Percentiles rank a stretch among this genome's conserved stretches.
Conservation (phyloP, 805 yeast species). For the Ogataea wickerhamii region DNA sequence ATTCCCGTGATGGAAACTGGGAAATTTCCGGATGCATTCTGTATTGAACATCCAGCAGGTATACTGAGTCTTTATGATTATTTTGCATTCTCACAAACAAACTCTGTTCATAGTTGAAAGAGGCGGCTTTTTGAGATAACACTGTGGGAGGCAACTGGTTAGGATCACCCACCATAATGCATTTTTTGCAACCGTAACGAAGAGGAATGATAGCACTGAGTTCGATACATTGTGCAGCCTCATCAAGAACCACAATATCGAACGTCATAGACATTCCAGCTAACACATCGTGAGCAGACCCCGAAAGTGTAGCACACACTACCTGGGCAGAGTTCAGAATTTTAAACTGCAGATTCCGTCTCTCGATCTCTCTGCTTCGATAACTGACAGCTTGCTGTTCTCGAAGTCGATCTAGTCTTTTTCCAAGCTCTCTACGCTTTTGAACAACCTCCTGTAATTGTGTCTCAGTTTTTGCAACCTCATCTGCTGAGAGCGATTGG, state of each 20-base stretch:
- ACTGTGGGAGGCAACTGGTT: constrained; percentile 98
- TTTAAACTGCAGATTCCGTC: constrained; percentile 69
- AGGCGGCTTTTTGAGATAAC: constrained; percentile 80
- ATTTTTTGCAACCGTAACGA: constrained; percentile 82
- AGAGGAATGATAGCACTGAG: constrained; percentile 87
- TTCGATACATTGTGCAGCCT: constrained; percentile 97
- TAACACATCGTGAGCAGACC: constrained; percentile 87
- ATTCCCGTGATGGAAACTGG: constrained; percentile 77
- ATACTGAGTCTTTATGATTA: constrained; percentile 54
- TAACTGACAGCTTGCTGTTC: constrained; percentile 65
- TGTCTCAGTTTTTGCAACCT: constrained; percentile 45
- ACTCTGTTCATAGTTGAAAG: constrained; percentile 80
- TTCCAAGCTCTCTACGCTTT: constrained; percentile 65
- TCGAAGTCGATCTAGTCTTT: constrained; percentile 71
- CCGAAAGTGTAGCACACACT: constrained; percentile 88
- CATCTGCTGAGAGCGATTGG: constrained; percentile 34
- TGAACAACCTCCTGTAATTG: constrained; percentile 54
- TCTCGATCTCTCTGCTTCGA: constrained; percentile 74
- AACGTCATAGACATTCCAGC: constrained; percentile 71
- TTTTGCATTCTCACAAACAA: constrained; percentile 90
- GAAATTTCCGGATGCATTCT: constrained; percentile 98
- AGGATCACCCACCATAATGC: constrained; percentile 98
- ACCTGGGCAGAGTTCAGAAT: constrained; percentile 74
- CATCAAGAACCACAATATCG: constrained; percentile 91
- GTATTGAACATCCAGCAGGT: constrained; percentile 84